Base-by-base conservation (phyloP, 371 early-diverging fungal genomes). In the Mortierella sp. region DNA sequence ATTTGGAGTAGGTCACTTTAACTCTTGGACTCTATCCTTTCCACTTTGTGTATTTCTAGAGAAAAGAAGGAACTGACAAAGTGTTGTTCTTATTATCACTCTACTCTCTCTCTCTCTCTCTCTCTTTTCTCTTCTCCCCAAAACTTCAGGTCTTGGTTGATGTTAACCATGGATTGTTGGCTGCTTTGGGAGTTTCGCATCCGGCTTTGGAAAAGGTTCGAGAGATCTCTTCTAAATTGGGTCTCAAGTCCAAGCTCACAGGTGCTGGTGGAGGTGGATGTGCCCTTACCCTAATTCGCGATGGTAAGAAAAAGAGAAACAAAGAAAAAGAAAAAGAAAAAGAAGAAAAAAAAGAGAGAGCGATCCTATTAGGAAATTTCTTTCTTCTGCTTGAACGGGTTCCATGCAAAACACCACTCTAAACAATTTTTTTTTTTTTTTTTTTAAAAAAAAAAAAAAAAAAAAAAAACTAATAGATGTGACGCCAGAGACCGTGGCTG, bases 251-350 rank as follows among this genome's bases (percentile, higher is more conserved):
- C 14, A 98, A 98, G 81, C 83, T 98, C 50, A 98, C 99, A 0
- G 99, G 98, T 21, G 97, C 96, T n/a, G 98, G 99, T 37, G 99
- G 99, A 43, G 99, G 99, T 37, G 99, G 99, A 2, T 98, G 99
- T 73, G 93, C 94, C 12, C 74, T 98, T 60, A 93, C 94, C 0
- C 81, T 95, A 57, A 72, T 98, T 21, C 88, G 87, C n/a, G 84
- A 88, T 62, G 90, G 92, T 90, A 86, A 80, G 74, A 43, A 30
- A 19, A 11, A 19, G 19, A 1, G 23, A 50, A 62, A 44, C 12
- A 26, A 6, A 21, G n/a, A 48, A 12, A 7, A 18, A 28, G 12
- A 61, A 37, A 37, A 37, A 37, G 9, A 37, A 37, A 37, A 37
- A 37, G 9, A 37, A 37, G 37, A 37, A 9, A 37, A 5, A 37